Percentiles rank a stretch among this genome's conserved stretches.
These are phyloP conservation scores for Claviceps sp. DNA, from an alignment of 2,329 filamentous ascomycete species.

Conservation along the genomic window DNA sequence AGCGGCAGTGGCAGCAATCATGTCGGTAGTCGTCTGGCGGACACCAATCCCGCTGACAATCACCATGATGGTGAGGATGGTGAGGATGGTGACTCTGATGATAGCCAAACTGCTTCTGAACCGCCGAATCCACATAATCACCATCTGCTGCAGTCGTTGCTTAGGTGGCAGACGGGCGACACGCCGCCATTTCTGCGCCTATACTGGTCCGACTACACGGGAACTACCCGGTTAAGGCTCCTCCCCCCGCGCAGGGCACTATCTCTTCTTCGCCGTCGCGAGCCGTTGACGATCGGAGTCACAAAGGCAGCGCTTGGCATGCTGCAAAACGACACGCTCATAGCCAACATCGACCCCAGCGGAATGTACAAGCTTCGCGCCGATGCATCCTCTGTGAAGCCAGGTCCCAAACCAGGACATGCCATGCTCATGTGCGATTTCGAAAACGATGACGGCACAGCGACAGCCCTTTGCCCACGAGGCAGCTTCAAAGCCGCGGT, in stretches of 20 bases:
- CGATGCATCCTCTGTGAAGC: slow-evolving; percentile 48
- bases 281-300: slow-evolving; percentile 41
- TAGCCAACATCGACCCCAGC: slow-evolving; percentile 38
- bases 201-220: slow-evolving; percentile 70
- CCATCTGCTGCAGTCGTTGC: neutral
- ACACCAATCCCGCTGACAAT: neutral
- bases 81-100: no score
- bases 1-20: neutral
- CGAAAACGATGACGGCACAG: slow-evolving; percentile 37
- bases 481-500: slow-evolving; percentile 44
- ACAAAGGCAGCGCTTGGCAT: slow-evolving; percentile 51
- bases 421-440: slow-evolving; percentile 57
- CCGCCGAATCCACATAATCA: neutral
- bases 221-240: slow-evolving; percentile 50
- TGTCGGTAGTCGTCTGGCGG: neutral
- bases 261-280: slow-evolving; percentile 29
- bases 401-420: slow-evolving; percentile 45
- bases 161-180: neutral
- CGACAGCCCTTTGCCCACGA: slow-evolving; percentile 49
- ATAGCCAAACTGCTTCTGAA: no score
- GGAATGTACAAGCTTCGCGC: slow-evolving; percentile 56
- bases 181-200: slow-evolving; percentile 46
- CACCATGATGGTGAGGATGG: neutral
- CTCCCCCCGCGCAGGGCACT: slow-evolving; percentile 48
- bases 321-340: slow-evolving; percentile 50